Percentiles rank a stretch among this genome's conserved stretches.
Evolutionary conservation across 345 rosid genomes (phyloP).

Genomic region (Anastatica hierochuntica): DNA sequence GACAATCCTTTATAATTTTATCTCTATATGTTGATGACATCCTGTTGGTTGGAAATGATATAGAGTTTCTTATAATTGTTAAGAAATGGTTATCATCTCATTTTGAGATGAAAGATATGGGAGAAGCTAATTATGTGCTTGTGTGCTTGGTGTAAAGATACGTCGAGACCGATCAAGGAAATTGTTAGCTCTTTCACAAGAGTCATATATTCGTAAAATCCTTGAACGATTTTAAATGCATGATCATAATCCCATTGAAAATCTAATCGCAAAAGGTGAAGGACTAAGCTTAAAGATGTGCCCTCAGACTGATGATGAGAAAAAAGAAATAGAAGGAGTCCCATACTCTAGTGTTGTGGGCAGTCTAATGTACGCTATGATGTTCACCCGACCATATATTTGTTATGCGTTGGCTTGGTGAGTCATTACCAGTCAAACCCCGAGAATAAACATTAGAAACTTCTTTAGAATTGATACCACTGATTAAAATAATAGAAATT

Average conservation of each 20-base stretch:
- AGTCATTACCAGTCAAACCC: background rate
- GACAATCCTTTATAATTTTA: background rate
- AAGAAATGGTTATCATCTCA: background rate
- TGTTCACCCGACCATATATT: background rate
- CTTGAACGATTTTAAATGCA: background rate
- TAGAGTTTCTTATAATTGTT: background rate
- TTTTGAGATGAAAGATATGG: background rate
- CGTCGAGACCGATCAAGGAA: background rate
- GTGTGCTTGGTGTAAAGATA: background rate
- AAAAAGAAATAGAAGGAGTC: background rate
- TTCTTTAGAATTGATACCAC: too few species aligned
- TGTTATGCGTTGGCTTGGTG: background rate
- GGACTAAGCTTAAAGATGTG: too few species aligned
- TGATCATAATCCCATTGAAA: background rate
- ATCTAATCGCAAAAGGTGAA: background rate
- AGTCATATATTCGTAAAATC: background rate
- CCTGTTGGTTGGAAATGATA: background rate
- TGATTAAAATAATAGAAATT: too few species aligned
- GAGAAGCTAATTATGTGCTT: background rate
- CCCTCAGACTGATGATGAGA: background rate
- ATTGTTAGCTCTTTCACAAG: background rate
- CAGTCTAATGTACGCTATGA: background rate
- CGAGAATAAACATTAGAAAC: background rate
- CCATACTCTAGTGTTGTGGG: background rate
- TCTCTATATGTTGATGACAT: background rate